A percentile compares a stretch with the other conserved stretches of the same genome.
Evolutionary conservation across 257 asterid genomes (phyloP).

Genomic region (Solanum stenotomum): DNA sequence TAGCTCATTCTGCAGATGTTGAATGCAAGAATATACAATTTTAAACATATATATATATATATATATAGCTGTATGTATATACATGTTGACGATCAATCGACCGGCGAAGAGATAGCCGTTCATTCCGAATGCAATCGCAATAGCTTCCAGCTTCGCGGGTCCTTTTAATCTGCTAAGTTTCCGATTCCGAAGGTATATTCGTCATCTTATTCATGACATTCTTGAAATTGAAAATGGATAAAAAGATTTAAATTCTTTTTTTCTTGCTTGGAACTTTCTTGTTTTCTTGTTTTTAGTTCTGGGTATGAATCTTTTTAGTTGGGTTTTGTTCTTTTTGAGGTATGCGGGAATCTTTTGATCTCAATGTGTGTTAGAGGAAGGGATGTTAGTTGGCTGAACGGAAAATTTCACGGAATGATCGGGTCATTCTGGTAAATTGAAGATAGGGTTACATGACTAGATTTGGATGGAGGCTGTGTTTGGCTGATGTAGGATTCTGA

Average conservation of each 20-base stretch:
- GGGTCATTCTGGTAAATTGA: not conserved
- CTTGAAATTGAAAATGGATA: not conserved
- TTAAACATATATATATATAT: not conserved
- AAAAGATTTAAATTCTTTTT: not conserved
- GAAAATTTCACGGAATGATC: not conserved
- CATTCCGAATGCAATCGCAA: not conserved
- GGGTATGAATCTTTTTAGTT: not conserved
- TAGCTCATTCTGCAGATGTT: not conserved
- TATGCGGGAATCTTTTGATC: not conserved
- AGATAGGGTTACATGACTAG: not conserved
- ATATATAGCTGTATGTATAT: not conserved
- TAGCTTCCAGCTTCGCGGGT: not conserved
- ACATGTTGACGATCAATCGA: not conserved
- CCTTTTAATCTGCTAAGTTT: not conserved
- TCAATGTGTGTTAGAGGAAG: not conserved
- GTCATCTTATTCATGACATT: not conserved
- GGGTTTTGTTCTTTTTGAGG: not conserved
- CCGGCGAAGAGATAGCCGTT: not conserved
- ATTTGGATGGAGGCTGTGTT: conserved; percentile 1
- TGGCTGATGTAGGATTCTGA: not conserved
- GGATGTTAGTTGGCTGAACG: not conserved
- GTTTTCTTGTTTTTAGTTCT: not conserved
- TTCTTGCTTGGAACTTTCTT: not conserved
- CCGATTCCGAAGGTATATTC: conserved; percentile 11
- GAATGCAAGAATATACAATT: not conserved